phyloP scores from a whole-genome alignment of 768 basidiomycete genomes.

The Candolleomyces aberdarensis region DNA sequence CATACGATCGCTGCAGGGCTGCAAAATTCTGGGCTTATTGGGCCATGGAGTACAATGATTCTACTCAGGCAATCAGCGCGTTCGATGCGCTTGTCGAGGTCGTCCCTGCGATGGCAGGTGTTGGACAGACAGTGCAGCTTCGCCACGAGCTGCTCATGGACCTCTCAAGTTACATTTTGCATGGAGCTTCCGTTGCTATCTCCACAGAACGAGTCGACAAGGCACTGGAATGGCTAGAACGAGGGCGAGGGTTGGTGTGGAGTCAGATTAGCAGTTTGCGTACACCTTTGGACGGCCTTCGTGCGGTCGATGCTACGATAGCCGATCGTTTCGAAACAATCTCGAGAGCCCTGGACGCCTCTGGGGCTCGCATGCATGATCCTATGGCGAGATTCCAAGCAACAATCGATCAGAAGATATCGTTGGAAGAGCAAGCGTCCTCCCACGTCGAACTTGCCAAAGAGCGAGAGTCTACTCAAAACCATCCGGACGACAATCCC shows the following conservation, averaged over 20 bases:
- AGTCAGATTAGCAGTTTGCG: conserved; percentile 21
- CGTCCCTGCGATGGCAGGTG: background rate
- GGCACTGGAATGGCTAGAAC: conserved; percentile 32
- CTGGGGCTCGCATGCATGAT: background rate
- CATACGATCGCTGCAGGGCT: too few species aligned
- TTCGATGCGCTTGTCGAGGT: background rate
- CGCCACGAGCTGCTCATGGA: background rate
- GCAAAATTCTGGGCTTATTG: too few species aligned
- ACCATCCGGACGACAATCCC: conserved; percentile 10
- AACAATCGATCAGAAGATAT: too few species aligned
- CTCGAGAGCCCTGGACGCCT: conserved; percentile 12
- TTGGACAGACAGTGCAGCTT: conserved; percentile 1
- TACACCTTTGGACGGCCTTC: conserved; percentile 20
- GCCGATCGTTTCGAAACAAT: conserved; percentile 11
- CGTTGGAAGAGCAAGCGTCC: conserved; percentile 6
- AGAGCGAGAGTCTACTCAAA: conserved; percentile 15
- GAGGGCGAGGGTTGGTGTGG: conserved; percentile 27
- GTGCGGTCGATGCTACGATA: conserved; percentile 5
- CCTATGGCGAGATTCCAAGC: too few species aligned
- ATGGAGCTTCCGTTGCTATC: conserved; percentile 24
- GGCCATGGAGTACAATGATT: background rate
- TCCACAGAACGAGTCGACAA: conserved; percentile 13
- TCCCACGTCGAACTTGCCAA: conserved; percentile 15
- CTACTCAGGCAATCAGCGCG: background rate
- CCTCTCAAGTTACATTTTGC: background rate